Evolutionary conservation across 768 basidiomycete genomes (phyloP).

Genomic region (Amanita inopinata): DNA sequence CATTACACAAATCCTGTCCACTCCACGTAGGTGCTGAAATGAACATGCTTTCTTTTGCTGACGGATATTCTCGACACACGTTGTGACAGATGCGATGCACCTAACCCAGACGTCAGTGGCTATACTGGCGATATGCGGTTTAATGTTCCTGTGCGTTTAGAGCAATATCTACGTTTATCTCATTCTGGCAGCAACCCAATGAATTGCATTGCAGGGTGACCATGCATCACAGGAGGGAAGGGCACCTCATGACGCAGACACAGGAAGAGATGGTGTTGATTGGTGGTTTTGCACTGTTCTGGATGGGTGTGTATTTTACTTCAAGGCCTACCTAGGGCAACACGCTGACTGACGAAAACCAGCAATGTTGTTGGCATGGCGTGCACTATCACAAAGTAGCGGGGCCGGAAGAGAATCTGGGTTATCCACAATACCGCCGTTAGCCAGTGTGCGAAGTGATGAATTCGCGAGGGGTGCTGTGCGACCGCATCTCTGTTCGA

Average conservation of each 20-base stretch:
- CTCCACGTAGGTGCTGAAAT: conserved; percentile 33
- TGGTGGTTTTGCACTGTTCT: conserved; percentile 61
- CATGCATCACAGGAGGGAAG: conserved; percentile 55
- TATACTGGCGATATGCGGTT: conserved; percentile 50
- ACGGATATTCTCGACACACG: neutral
- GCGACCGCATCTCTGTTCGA: conserved; percentile 44
- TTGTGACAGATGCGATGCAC: conserved; percentile 44
- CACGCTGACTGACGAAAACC: neutral
- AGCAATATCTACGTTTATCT: neutral
- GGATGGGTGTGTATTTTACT: conserved; percentile 49
- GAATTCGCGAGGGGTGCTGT: neutral
- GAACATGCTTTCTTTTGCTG: neutral
- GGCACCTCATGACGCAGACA: conserved; percentile 50
- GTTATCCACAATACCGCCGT: conserved; percentile 11
- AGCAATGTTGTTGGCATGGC: conserved; percentile 37
- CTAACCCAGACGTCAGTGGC: conserved; percentile 70
- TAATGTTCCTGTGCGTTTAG: conserved; percentile 53
- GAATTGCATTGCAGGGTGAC: conserved; percentile 37
- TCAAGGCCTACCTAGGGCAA: neutral
- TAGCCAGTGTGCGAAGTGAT: neutral
- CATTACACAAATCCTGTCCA: conserved; percentile 39
- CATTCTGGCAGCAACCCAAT: conserved; percentile 1
- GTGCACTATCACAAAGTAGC: conserved; percentile 23
- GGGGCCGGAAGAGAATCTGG: conserved; percentile 16
- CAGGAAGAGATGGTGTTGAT: conserved; percentile 73